These are phyloP conservation scores for Neostapfia colusana DNA, from an alignment of 176 grass and related monocot genomes.

Conservation along the genomic window DNA sequence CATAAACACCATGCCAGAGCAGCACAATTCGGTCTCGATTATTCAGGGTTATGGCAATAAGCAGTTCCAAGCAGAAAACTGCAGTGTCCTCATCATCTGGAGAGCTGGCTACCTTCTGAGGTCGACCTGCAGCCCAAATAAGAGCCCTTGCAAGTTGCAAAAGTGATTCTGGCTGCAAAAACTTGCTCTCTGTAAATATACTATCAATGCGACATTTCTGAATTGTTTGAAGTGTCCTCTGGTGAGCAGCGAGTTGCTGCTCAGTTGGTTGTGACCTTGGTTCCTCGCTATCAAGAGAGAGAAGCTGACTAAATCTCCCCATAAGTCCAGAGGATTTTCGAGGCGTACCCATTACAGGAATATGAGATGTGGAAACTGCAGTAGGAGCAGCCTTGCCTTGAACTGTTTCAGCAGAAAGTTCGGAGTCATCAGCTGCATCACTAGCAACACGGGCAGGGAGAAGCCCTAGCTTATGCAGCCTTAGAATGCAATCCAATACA, in stretches of 20 bases:
- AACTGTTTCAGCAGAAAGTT: constrained; percentile 69
- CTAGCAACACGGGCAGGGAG: constrained; percentile 89
- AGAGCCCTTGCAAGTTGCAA: constrained; percentile 89
- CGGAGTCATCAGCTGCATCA: constrained; percentile 86
- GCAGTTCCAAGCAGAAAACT: constrained; percentile 95
- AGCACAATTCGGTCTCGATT: constrained; percentile 91
- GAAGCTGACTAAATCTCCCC: constrained; percentile 96
- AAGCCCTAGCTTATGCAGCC: constrained; percentile 94
- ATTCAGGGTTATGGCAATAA: constrained; percentile 90
- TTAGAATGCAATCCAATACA: constrained; percentile 93
- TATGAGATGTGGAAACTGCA: constrained; percentile 72
- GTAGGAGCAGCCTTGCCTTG: constrained; percentile 72
- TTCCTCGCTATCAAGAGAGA: constrained; percentile 97
- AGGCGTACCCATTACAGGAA: constrained; percentile 84
- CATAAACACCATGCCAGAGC: constrained; percentile 95
- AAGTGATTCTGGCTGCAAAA: constrained; percentile 83
- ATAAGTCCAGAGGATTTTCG: constrained; percentile 95
- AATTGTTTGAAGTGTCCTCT: constrained; percentile 94
- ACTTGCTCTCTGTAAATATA: constrained; percentile 97
- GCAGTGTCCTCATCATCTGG: constrained; percentile 95
- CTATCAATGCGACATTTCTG: constrained; percentile 93
- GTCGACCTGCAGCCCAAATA: constrained; percentile 86
- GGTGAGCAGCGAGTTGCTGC: constrained; percentile 93
- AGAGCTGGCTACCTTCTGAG: constrained; percentile 79
- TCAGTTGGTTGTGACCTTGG: constrained; percentile 92